Base-by-base conservation (phyloP, 2,329 filamentous ascomycete species). In the Epichloe baconii region DNA sequence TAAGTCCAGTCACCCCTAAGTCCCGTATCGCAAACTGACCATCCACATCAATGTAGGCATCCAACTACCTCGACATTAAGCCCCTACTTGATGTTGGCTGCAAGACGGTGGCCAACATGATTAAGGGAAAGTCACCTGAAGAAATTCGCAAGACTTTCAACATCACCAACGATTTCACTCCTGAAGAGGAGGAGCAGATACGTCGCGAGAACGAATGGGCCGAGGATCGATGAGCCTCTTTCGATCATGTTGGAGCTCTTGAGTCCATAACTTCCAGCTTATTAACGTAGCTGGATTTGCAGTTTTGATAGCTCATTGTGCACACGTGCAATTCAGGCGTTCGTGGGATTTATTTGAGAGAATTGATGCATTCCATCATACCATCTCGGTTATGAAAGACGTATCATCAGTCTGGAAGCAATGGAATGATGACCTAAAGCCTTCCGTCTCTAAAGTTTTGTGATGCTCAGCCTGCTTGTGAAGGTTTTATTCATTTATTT, bases 111-210 rank as follows among this genome's bases (percentile, higher is more conserved):
- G 93, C 93, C 55, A 98, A 98, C 74, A 98, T 98, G 93, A 98
- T 98, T 78, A 98, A 98, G 86, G 93, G 93, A 73, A 98, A 98
- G 79, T 95, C 89, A 0, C 93, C 93, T 3, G 93, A 98, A 68
- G 93, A 98, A 75, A 98, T 98, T 63, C 87, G 93, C 48, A 98
- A 97, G 79, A 98, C 93, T 0, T 98, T 98, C 77, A 98, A 98
- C 74, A 98, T 98, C 64, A 93, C 94, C 64, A 98, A 98, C 63
- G 93, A 98, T 69, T 98, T 98, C 73, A 97, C 93, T 0, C 88
- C 91, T 2, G 93, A 98, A 71, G 93, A 98, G 73, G 93, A 98
- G 71, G 93, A 98, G 66, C 93, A 98, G 78, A 98, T 93, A 57
- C 85, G 87, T 52, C 81, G 87, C 4, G 87, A 93, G 76, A 93